phyloP scores from a whole-genome alignment of 805 yeast genomes.

The Starmerella roubikii region DNA sequence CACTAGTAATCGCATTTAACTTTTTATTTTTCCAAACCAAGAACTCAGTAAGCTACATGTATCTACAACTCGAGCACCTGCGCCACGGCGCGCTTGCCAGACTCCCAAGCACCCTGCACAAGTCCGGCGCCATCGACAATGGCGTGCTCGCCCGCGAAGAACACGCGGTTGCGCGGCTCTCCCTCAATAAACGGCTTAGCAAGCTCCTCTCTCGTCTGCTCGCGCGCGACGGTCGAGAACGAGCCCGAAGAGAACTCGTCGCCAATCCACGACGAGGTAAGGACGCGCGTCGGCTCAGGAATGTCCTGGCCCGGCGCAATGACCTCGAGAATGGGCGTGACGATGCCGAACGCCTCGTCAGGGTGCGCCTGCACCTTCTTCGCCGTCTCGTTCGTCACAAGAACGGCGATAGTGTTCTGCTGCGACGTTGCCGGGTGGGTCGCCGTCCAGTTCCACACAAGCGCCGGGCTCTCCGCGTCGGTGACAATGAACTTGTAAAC shows the following conservation, averaged over 20 bases:
- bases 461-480: conserved; percentile 38
- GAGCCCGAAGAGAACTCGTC: conserved; percentile 65
- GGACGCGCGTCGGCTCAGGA: conserved; percentile 30
- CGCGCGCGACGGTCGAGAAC: conserved; percentile 52
- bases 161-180: conserved; percentile 30
- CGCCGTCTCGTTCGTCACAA: conserved; percentile 60
- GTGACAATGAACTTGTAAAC: conserved; percentile 37
- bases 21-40: too few relatives aligned
- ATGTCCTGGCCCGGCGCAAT: conserved; percentile 13
- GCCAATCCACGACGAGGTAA: conserved; percentile 47
- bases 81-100: conserved; percentile 47
- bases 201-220: conserved; percentile 54
- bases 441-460: conserved; percentile 45
- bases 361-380: conserved; percentile 39
- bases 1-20: neutral
- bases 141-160: conserved; percentile 87
- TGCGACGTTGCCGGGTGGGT: conserved; percentile 27
- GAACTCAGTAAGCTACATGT: too few relatives aligned
- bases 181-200: conserved; percentile 49
- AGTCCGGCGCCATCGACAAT: conserved; percentile 76
- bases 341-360: conserved; percentile 16
- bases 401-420: conserved; percentile 35
- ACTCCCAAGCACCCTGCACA: conserved; percentile 76
- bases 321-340: conserved; percentile 19
- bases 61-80: conserved; percentile 19